Evolutionary conservation across 2,329 filamentous ascomycete genomes (phyloP).

Genomic region (Lachnellula hyalina): DNA sequence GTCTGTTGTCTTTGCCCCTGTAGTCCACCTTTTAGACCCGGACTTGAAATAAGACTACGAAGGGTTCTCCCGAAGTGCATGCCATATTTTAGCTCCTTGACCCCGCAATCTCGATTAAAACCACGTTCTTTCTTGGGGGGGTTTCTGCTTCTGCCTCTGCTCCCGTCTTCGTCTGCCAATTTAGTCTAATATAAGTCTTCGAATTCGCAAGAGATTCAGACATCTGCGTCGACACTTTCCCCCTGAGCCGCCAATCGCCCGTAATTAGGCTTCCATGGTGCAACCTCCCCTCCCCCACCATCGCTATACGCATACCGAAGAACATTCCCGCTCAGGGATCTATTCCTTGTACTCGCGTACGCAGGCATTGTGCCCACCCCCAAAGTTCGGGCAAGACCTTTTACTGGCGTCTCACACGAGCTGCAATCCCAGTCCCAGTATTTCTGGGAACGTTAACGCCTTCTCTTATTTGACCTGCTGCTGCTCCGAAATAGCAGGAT

Average conservation of each 20-base stretch:
- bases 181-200: not conserved
- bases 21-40: not conserved
- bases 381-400: not conserved
- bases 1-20: not conserved
- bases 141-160: too few relatives aligned
- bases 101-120: slow-evolving; percentile 4
- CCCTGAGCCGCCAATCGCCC: not conserved
- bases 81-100: slow-evolving; percentile 1
- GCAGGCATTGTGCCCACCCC: not conserved
- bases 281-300: not conserved
- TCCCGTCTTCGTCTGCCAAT: not conserved
- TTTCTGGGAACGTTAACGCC: not conserved
- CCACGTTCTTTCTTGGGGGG: not conserved
- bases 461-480: not conserved
- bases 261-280: not conserved
- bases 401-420: slow-evolving; percentile 11
- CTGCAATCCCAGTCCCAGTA: not conserved
- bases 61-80: not conserved
- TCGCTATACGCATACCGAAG: not conserved
- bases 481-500: not conserved
- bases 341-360: not conserved
- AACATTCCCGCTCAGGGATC: not conserved
- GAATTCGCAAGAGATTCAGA: not conserved
- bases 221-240: not conserved
- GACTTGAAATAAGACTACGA: not conserved